Evolutionary conservation across 2,329 filamentous ascomycete species (phyloP).

Genomic region (Tolypocladium ovalisporum): DNA sequence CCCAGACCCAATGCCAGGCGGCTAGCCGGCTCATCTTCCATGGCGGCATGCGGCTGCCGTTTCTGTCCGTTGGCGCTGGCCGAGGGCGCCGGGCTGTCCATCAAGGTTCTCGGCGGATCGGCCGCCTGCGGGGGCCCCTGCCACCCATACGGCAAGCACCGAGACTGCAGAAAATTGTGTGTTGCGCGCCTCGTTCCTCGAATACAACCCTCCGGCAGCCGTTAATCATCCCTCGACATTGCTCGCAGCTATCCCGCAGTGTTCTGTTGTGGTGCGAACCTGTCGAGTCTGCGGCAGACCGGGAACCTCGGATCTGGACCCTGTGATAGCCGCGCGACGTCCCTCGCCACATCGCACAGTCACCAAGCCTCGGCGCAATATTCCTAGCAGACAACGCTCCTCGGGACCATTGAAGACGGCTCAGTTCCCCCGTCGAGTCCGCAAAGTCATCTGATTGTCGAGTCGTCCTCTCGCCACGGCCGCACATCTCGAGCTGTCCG

Average conservation of each 20-base stretch:
- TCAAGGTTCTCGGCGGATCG: slow-evolving; percentile 3
- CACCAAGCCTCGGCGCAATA: not conserved
- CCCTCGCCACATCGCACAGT: not conserved
- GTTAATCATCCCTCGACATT: too few relatives aligned
- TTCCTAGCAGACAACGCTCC: not conserved
- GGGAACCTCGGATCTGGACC: not conserved
- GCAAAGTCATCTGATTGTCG: not conserved
- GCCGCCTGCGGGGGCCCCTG: not conserved
- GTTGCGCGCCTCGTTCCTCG: not conserved
- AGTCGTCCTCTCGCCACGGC: not conserved
- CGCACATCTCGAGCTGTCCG: not conserved
- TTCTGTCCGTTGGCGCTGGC: not conserved
- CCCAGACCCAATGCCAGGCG: too few relatives aligned
- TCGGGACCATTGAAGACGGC: not conserved
- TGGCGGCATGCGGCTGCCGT: not conserved
- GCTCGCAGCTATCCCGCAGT: not conserved
- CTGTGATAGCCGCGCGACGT: not conserved
- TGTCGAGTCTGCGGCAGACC: too few relatives aligned
- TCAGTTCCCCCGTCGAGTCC: not conserved
- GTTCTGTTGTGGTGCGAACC: too few relatives aligned
- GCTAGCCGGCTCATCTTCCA: too few relatives aligned
- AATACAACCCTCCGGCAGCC: not conserved
- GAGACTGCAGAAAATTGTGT: not conserved
- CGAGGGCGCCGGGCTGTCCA: not conserved
- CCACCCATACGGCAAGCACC: not conserved